Percentiles rank a stretch among this genome's conserved stretches.
Conservation (phyloP, 805 yeast species). For the Starmera dryadoides region DNA sequence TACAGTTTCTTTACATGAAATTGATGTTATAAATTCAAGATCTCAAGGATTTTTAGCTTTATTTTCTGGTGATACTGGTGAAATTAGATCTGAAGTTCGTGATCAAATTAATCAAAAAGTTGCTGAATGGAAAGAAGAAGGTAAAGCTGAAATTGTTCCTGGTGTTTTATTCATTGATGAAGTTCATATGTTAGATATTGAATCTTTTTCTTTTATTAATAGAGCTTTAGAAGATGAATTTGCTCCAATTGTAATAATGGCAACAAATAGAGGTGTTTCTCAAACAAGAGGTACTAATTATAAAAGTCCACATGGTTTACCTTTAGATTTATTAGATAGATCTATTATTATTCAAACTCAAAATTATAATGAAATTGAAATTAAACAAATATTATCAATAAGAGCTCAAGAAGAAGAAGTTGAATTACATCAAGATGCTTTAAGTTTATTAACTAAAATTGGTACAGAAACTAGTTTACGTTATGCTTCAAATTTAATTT, state of each 20-base stretch:
- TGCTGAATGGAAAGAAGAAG: constrained; percentile 98
- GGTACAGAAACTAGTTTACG: constrained; percentile 88
- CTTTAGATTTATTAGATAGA: constrained; percentile 90
- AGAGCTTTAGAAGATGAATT: constrained; percentile 95
- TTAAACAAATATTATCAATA: constrained; percentile 76
- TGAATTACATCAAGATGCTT: constrained; percentile 72
- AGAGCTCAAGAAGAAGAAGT: constrained; percentile 94
- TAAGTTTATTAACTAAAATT: constrained; percentile 81
- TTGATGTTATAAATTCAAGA: constrained; percentile 94
- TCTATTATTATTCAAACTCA: constrained; percentile 86
- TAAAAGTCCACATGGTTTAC: constrained; percentile 96
- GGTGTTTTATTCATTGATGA: constrained; percentile 98
- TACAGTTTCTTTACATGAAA: constrained; percentile 95
- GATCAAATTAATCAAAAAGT: constrained; percentile 95
- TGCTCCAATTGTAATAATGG: constrained; percentile 96
- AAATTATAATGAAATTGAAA: constrained; percentile 73
- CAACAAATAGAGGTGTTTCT: constrained; percentile 95
- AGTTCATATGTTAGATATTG: constrained; percentile 97
- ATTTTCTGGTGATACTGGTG: constrained; percentile 96
- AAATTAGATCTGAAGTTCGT: constrained; percentile 90
- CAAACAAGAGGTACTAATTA: constrained; percentile 89
- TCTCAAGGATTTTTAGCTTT: constrained; percentile 96
- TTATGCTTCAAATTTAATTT: constrained; percentile 84
- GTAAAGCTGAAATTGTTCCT: constrained; percentile 95
- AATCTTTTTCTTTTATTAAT: constrained; percentile 89